Percentiles rank a stretch among this genome's conserved stretches.
These are phyloP conservation scores for Elsinoe batatas DNA, from an alignment of 2,329 filamentous ascomycete species.

Conservation along the genomic window DNA sequence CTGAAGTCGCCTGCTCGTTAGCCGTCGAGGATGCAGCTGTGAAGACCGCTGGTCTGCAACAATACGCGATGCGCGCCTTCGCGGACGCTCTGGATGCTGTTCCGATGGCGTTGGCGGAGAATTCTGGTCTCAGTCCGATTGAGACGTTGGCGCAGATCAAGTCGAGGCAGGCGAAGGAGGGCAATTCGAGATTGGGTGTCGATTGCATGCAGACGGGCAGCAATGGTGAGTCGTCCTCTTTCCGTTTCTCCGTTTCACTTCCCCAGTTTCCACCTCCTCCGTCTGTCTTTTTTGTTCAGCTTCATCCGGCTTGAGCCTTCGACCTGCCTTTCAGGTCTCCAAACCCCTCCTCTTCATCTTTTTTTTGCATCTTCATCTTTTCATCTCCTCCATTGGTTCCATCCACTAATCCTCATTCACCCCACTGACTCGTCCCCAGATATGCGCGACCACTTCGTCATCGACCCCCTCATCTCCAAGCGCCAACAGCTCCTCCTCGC, in stretches of 20 bases:
- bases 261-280: not conserved
- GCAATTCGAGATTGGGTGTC: constrained; percentile 70
- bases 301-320: not conserved
- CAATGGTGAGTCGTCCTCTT: constrained; percentile 51
- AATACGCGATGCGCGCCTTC: constrained; percentile 98
- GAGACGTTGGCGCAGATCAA: constrained; percentile 92
- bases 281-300: not conserved
- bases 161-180: constrained; percentile 87
- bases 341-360: constrained; percentile 11
- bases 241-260: not conserved
- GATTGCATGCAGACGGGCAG: constrained; percentile 95
- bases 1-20: constrained; percentile 92
- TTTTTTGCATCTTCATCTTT: constrained; percentile 11
- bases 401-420: too few species aligned
- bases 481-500: constrained; percentile 92
- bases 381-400: too few species aligned
- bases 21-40: constrained; percentile 92
- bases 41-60: constrained; percentile 85
- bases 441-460: constrained; percentile 97
- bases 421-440: constrained; percentile 39
- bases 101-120: constrained; percentile 94
- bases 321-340: constrained; percentile 9
- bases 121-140: constrained; percentile 91
- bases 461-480: constrained; percentile 96
- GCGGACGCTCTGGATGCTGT: constrained; percentile 87